Conservation (phyloP, 805 yeast species). For the Torulaspora indica region DNA sequence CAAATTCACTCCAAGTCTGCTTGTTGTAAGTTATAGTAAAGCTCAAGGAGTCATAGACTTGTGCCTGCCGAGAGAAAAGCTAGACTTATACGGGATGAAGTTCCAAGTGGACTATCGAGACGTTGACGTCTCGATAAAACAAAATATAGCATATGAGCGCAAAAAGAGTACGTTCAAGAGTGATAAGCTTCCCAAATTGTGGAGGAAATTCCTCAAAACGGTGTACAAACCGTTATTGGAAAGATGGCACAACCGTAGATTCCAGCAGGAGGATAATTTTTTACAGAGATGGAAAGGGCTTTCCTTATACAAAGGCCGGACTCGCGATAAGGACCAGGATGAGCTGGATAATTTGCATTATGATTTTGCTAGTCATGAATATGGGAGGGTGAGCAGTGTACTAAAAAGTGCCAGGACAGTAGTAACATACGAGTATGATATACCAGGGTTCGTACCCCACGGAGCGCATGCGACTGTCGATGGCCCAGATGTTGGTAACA, state of each 20-base stretch:
- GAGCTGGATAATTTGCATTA: slow-evolving; percentile 33
- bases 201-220: slow-evolving; percentile 21
- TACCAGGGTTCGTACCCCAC: slow-evolving; percentile 59
- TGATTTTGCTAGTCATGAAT: slow-evolving; percentile 51
- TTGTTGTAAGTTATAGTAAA: slow-evolving; percentile 54
- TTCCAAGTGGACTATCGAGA: slow-evolving; percentile 45
- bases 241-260: slow-evolving; percentile 4
- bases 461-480: slow-evolving; percentile 35
- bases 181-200: slow-evolving; percentile 22
- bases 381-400: slow-evolving; percentile 72
- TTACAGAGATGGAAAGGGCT: slow-evolving; percentile 69
- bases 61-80: slow-evolving; percentile 41
- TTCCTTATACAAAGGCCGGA: slow-evolving; percentile 52
- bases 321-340: slow-evolving; percentile 33
- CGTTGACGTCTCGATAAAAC: slow-evolving; percentile 57
- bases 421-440: slow-evolving; percentile 63
- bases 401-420: slow-evolving; percentile 54
- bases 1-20: slow-evolving; percentile 64
- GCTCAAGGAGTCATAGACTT: slow-evolving; percentile 56
- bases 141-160: slow-evolving; percentile 61
- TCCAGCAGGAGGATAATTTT: slow-evolving; percentile 16
- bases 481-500: slow-evolving; percentile 55
- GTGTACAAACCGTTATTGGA: slow-evolving; percentile 11
- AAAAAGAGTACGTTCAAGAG: slow-evolving; percentile 26
- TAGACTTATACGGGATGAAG: slow-evolving; percentile 54